Conservation (phyloP, 257 asterid species). For the Rehmannia glutinosa region DNA sequence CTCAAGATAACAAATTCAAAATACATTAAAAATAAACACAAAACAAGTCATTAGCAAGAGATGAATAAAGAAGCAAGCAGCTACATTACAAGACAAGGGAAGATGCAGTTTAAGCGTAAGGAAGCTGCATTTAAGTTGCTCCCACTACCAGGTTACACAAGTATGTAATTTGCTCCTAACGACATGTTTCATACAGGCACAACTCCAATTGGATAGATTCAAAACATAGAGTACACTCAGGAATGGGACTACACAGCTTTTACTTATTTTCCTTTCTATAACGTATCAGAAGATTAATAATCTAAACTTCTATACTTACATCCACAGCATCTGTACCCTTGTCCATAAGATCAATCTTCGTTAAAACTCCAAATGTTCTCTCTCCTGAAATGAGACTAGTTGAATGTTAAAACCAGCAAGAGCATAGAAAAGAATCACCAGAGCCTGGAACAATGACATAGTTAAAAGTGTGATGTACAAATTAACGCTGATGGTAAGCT, state of each 20-base stretch:
- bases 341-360: slow-evolving; percentile 95
- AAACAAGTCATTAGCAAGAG: too few species aligned
- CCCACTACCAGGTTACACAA: background rate
- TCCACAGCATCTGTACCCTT: slow-evolving; percentile 98
- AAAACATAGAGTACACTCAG: background rate
- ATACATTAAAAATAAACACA: too few species aligned
- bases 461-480: background rate
- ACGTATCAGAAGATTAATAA: slow-evolving; percentile 3
- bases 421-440: background rate
- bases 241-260: background rate
- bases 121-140: background rate
- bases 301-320: slow-evolving; percentile 40
- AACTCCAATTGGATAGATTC: background rate
- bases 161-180: background rate
- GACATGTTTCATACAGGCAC: background rate
- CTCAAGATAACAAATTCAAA: too few species aligned
- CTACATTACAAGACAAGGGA: too few species aligned
- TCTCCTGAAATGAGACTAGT: slow-evolving; percentile 55
- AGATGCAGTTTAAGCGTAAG: too few species aligned
- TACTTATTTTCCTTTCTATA: background rate
- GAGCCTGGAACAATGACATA: background rate
- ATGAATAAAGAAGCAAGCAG: too few species aligned
- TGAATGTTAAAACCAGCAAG: slow-evolving; percentile 8
- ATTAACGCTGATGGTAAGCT: background rate
- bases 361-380: slow-evolving; percentile 86